Percentiles rank a stretch among this genome's conserved stretches.
phyloP scores from a whole-genome alignment of 1,284 basidiomycete species.

The Grifola frondosa region DNA sequence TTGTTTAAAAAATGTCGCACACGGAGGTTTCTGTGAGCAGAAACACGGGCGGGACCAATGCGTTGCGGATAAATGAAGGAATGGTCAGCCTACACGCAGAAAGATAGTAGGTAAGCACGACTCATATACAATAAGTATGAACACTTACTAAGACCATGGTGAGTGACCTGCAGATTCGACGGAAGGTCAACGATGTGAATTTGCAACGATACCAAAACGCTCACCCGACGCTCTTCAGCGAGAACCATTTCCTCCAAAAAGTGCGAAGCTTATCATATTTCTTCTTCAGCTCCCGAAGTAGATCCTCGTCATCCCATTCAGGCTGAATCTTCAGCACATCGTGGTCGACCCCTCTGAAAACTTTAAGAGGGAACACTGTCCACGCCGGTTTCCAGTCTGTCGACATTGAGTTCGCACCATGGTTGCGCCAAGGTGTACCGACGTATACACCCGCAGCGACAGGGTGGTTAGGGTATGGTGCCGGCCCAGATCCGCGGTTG shows the following conservation, averaged over 20 bases:
- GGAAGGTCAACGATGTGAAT: not conserved
- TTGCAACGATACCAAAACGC: not conserved
- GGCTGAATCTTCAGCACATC: slow-evolving; percentile 8
- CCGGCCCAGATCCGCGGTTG: no score
- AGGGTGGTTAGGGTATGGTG: no score
- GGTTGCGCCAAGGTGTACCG: no score
- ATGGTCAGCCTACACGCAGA: slow-evolving; percentile 11
- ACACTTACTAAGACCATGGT: slow-evolving; percentile 5
- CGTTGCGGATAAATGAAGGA: slow-evolving; percentile 21
- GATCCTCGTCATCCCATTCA: slow-evolving; percentile 21
- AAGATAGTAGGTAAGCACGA: not conserved
- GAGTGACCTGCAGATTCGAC: slow-evolving; percentile 10
- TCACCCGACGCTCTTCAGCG: slow-evolving; percentile 17
- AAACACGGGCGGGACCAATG: slow-evolving; percentile 15
- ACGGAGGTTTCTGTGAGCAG: slow-evolving; percentile 18
- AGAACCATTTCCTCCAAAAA: slow-evolving; percentile 15
- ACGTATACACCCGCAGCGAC: no score
- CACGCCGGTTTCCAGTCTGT: slow-evolving; percentile 18
- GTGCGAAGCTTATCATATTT: slow-evolving; percentile 16
- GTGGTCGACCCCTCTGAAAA: slow-evolving; percentile 14
- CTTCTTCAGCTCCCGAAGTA: slow-evolving; percentile 14
- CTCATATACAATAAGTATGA: no score
- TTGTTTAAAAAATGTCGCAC: slow-evolving; percentile 18
- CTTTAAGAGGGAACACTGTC: slow-evolving; percentile 18
- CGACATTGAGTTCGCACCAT: no score